Conservation (phyloP, 192 early-diverging fungal species). For the Coemansia nantahalensis region DNA sequence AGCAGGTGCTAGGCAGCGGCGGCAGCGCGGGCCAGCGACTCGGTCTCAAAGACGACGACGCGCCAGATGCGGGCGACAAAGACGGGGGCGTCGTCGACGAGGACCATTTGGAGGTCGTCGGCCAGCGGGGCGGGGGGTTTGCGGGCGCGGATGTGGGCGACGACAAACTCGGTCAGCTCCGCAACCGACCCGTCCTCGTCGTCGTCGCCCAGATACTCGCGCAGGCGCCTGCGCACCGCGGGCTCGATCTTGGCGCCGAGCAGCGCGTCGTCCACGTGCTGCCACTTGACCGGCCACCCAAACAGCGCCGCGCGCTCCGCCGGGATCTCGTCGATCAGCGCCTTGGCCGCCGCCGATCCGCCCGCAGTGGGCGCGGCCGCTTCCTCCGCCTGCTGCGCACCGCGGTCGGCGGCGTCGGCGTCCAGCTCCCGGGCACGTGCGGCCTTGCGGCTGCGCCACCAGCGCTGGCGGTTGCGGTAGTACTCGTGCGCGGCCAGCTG, state of each 20-base stretch:
- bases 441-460: slow-evolving; percentile 66
- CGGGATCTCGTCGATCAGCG: slow-evolving; percentile 19
- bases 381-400: slow-evolving; percentile 39
- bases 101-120: slow-evolving; percentile 74
- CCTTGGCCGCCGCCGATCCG: slow-evolving; percentile 7
- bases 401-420: slow-evolving; percentile 65
- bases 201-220: slow-evolving; percentile 71
- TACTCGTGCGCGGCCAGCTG: slow-evolving; percentile 58
- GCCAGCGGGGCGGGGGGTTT: slow-evolving; percentile 66
- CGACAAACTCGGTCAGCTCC: slow-evolving; percentile 77
- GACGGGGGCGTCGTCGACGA: slow-evolving; percentile 83
- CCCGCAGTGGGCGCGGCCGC: neutral
- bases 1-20: too few species aligned
- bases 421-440: slow-evolving; percentile 67
- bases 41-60: slow-evolving; percentile 19
- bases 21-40: too few species aligned
- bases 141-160: slow-evolving; percentile 64
- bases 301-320: slow-evolving; percentile 19
- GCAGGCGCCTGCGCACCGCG: slow-evolving; percentile 75
- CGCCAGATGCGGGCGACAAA: slow-evolving; percentile 92
- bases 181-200: slow-evolving; percentile 58
- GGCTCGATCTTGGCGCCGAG: slow-evolving; percentile 67
- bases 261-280: slow-evolving; percentile 40
- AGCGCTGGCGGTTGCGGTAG: slow-evolving; percentile 73
- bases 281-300: slow-evolving; percentile 35